A percentile compares a stretch with the other conserved stretches of the same genome.
These are phyloP conservation scores for Rubroboletus pulcherrimus DNA, from an alignment of 768 basidiomycete genomes.

Conservation along the genomic window DNA sequence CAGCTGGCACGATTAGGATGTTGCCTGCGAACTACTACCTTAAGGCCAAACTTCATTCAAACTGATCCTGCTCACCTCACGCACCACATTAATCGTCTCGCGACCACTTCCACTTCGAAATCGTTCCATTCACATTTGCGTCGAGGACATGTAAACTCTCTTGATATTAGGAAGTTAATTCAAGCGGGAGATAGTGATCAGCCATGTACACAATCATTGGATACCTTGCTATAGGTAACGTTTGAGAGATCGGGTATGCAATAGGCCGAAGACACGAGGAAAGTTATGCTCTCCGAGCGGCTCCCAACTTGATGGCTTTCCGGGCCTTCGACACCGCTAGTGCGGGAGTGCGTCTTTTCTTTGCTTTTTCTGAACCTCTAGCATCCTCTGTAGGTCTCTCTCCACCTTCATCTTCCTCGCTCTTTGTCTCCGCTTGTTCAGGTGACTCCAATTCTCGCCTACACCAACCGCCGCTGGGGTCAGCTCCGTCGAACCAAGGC, in stretches of 20 bases:
- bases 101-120: not conserved
- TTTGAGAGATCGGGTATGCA: not conserved
- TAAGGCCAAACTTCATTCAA: not conserved
- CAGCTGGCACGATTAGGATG: not conserved
- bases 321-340: not conserved
- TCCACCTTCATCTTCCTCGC: conserved; percentile 45
- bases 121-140: not conserved
- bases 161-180: not conserved
- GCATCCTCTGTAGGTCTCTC: conserved; percentile 39
- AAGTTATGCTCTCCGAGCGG: not conserved
- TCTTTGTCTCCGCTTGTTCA: conserved; percentile 51
- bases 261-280: not conserved
- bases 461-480: conserved; percentile 30
- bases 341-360: not conserved
- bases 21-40: too few species aligned
- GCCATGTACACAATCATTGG: not conserved
- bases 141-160: not conserved
- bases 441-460: conserved; percentile 48
- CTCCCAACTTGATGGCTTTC: not conserved
- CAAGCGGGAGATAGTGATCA: not conserved
- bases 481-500: conserved; percentile 2
- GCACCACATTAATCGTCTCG: not conserved
- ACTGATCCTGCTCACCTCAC: not conserved
- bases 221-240: not conserved
- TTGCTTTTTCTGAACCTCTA: conserved; percentile 30